Evolutionary conservation across 805 yeast genomes (phyloP).

Genomic region (Pichia pseudocactophila): DNA sequence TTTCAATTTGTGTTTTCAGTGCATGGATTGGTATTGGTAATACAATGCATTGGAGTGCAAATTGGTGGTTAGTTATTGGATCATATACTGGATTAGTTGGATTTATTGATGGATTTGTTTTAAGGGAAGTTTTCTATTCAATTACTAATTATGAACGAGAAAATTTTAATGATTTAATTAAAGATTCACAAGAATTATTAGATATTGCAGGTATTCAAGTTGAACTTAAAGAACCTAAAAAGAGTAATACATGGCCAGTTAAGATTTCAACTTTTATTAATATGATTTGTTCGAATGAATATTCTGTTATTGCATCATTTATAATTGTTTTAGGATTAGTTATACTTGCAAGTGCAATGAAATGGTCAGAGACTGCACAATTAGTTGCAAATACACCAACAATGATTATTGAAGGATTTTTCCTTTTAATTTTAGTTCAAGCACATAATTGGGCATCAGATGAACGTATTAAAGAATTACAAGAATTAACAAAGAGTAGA

Average conservation of each 20-base stretch:
- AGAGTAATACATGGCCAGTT: conserved; percentile 6
- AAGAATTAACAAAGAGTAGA: conserved; percentile 12
- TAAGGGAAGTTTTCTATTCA: conserved; percentile 30
- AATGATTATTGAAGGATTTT: conserved; percentile 34
- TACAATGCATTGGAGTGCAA: conserved; percentile 26
- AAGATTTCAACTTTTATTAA: conserved; percentile 18
- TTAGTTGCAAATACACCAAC: conserved; percentile 33
- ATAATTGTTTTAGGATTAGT: conserved; percentile 24
- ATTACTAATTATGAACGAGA: conserved; percentile 13
- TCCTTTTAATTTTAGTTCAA: conserved; percentile 29
- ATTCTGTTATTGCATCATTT: conserved; percentile 24
- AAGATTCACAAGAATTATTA: conserved; percentile 26
- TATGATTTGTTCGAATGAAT: conserved; percentile 23
- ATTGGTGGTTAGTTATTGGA: conserved; percentile 39
- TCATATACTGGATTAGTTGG: conserved; percentile 37
- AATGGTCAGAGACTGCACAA: conserved; percentile 32
- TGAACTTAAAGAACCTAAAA: conserved; percentile 8
- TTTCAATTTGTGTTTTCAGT: conserved; percentile 26
- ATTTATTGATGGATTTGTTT: conserved; percentile 32
- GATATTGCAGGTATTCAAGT: conserved; percentile 20
- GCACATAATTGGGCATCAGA: conserved; percentile 26
- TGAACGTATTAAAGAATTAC: conserved; percentile 7
- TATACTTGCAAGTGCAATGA: conserved; percentile 25
- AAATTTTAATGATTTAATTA: conserved; percentile 21
- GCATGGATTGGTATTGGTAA: conserved; percentile 32